A percentile compares a stretch with the other conserved stretches of the same genome.
These are phyloP conservation scores for Batrachochytrium dendrobatidis DNA, from an alignment of 371 early-diverging fungal species.

Conservation along the genomic window DNA sequence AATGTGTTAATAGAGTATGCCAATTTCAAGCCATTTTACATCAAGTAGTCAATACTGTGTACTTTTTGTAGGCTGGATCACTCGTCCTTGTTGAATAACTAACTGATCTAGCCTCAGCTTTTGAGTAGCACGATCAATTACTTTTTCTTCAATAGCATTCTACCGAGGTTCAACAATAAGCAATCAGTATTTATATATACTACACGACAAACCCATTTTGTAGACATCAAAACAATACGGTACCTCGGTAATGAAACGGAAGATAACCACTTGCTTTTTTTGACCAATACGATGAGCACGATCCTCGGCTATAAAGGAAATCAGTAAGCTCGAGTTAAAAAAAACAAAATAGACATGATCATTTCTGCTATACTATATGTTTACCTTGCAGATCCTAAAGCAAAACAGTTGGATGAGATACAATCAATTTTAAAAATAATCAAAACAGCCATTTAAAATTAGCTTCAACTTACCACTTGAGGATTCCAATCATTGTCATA, in stretches of 20 bases:
- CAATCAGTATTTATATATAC: neutral
- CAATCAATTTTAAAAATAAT: slow-evolving; percentile 6
- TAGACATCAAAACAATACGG: neutral
- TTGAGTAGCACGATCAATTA: slow-evolving; percentile 91
- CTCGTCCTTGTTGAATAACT: slow-evolving; percentile 92
- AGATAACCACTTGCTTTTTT: slow-evolving; percentile 96
- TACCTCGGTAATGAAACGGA: slow-evolving; percentile 90
- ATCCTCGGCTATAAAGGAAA: slow-evolving; percentile 53
- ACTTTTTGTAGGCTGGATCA: slow-evolving; percentile 36
- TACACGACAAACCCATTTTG: neutral
- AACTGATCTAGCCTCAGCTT: slow-evolving; percentile 97
- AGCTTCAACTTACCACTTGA: slow-evolving; percentile 32
- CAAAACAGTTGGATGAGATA: neutral
- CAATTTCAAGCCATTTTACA: too few relatives aligned
- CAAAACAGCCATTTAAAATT: too few relatives aligned
- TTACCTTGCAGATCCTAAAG: slow-evolving; percentile 27
- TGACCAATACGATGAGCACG: slow-evolving; percentile 99
- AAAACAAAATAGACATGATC: neutral
- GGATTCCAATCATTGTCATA: slow-evolving; percentile 96
- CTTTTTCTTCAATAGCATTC: slow-evolving; percentile 95
- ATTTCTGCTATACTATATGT: too few relatives aligned
- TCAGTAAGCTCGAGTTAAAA: slow-evolving; percentile 21
- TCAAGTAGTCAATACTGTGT: too few relatives aligned
- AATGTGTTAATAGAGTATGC: neutral
- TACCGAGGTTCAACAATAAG: slow-evolving; percentile 5